Base-by-base conservation (phyloP, 331 rosid genomes). In the Pyracantha coccinea region DNA sequence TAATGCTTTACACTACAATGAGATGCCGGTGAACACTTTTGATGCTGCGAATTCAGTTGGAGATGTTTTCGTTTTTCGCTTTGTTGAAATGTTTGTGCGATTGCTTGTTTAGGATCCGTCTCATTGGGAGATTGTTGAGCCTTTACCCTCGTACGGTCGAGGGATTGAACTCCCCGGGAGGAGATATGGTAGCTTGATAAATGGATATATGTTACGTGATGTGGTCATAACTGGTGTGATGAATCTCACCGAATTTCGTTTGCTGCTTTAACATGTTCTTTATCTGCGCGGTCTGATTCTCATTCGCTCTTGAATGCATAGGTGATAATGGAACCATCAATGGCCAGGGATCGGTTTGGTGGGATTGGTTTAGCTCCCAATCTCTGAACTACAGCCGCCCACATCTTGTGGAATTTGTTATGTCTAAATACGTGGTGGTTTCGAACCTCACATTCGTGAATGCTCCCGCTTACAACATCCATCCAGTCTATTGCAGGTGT, bases 401-500 rank as follows among this genome's bases (percentile, higher is more conserved):
- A 71, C 97, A 92, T 84, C 88, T 95, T 73, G 89, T 95, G 44
- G 99, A 95, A 76, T 67, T 95, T 72, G 79, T 85, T 55, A 75
- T 84, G 7, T 92, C 96, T 25, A 71, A 90, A 55, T 29, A 65
- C 70, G 89, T 95, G 4, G 97, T 90, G 13, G 97, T 95, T 76
- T 95, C 99, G 32, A 95, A 95, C 81, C 93, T 95, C 79, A 89
- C 98, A 54, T 84, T 95, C 84, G 74, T 92, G 85, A 89, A 95
- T 78, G 83, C 98, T 75, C 99, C 99, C 38, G 93, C 97, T 16
- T 95, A 89, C 77, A 79, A 82, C 78, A 90, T 95, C 76, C 99
- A 95, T 81, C 97, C 99, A 21, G 96, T 95, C 76, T 95, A 95
- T 81, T 95, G 98, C 94, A 92, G 99, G 99, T 89, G 78, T 73